Evolutionary conservation across 1,284 basidiomycete species (phyloP).

Genomic region (Chondrostereum purpureum): DNA sequence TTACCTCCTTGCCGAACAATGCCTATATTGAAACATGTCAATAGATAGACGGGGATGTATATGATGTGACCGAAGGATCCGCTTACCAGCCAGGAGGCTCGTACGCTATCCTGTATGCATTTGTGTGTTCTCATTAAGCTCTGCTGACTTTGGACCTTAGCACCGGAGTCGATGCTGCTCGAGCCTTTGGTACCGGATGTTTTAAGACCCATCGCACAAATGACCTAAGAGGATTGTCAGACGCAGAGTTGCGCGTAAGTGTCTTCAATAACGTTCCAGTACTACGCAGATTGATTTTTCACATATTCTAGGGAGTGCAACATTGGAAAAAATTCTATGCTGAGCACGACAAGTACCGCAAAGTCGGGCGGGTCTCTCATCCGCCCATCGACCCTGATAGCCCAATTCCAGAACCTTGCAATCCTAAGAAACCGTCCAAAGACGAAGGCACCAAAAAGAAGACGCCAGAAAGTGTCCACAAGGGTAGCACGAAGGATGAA

Average conservation of each 20-base stretch:
- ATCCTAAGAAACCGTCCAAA: conserved; percentile 45
- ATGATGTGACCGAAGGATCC: conserved; percentile 77
- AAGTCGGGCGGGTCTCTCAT: conserved; percentile 72
- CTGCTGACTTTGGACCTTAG: conserved; percentile 35
- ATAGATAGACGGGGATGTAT: conserved; percentile 88
- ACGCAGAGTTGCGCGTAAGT: conserved; percentile 64
- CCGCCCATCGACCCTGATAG: conserved; percentile 71
- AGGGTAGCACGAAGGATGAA: conserved; percentile 16
- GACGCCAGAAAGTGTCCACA: conserved; percentile 15
- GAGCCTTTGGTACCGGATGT: conserved; percentile 90
- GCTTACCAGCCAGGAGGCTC: conserved; percentile 90
- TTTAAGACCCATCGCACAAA: conserved; percentile 87
- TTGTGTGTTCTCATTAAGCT: conserved; percentile 5
- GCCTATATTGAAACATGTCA: conserved; percentile 15
- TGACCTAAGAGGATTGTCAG: conserved; percentile 76
- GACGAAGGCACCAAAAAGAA: conserved; percentile 15
- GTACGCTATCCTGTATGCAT: conserved; percentile 72
- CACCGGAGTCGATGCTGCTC: conserved; percentile 81
- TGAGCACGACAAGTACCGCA: conserved; percentile 71
- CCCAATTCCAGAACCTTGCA: conserved; percentile 77
- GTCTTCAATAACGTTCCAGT: conserved; percentile 5
- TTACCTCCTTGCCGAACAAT: no score
- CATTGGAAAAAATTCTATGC: conserved; percentile 89
- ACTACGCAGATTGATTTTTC: no score
- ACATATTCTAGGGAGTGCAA: conserved; percentile 50